Evolutionary conservation across 208 protist species (phyloP).

Genomic region (Leishmania amazonensis): DNA sequence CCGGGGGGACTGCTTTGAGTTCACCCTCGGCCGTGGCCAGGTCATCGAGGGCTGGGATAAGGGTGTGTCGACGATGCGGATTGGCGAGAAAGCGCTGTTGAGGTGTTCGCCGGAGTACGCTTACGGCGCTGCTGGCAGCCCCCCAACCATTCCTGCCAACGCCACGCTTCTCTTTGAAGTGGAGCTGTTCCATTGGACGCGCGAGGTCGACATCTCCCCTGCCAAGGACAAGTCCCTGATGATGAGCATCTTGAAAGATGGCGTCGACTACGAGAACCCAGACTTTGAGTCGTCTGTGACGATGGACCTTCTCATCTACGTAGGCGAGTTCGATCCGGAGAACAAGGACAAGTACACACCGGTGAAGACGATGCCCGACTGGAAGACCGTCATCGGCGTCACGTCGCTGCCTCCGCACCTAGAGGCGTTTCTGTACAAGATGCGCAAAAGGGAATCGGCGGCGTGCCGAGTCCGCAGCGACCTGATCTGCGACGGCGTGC

Average conservation of each 20-base stretch:
- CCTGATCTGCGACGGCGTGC: constrained; percentile 44
- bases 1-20: constrained; percentile 83
- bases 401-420: constrained; percentile 64
- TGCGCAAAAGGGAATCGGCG: constrained; percentile 74
- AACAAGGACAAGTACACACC: constrained; percentile 40
- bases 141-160: constrained; percentile 85
- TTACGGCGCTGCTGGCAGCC: constrained; percentile 80
- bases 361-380: constrained; percentile 48
- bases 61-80: constrained; percentile 89
- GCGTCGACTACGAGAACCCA: constrained; percentile 80
- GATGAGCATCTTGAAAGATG: constrained; percentile 72
- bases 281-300: constrained; percentile 72
- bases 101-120: constrained; percentile 77
- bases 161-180: constrained; percentile 93
- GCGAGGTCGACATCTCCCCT: constrained; percentile 73
- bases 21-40: constrained; percentile 83
- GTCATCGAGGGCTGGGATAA: constrained; percentile 94
- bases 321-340: constrained; percentile 43
- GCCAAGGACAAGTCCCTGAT: constrained; percentile 80
- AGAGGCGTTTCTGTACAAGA: constrained; percentile 73
- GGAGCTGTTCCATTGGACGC: constrained; percentile 85
- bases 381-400: constrained; percentile 67
- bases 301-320: constrained; percentile 68
- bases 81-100: constrained; percentile 86
- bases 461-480: constrained; percentile 58